Conservation (phyloP, 352 stramenopile genomes). For the Elongisporangium prolatum region DNA sequence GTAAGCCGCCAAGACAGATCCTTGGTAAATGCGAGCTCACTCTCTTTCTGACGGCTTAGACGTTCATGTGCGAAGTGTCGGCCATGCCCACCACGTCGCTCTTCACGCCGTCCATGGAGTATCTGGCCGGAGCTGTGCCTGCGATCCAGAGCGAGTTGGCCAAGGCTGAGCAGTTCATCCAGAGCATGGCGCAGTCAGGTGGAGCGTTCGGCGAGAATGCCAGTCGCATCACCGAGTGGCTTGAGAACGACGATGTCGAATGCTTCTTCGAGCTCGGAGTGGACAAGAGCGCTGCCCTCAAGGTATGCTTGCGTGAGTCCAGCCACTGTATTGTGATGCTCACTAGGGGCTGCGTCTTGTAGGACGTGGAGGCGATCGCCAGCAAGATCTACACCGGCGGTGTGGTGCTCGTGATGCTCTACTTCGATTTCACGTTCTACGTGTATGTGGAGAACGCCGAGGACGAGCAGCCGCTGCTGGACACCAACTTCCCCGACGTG, state of each 20-base stretch:
- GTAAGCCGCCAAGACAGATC: slow-evolving; percentile 18
- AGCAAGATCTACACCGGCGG: slow-evolving; percentile 92
- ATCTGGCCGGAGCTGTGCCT: slow-evolving; percentile 70
- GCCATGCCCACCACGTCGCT: slow-evolving; percentile 87
- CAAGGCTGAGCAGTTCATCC: slow-evolving; percentile 82
- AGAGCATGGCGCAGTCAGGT: slow-evolving; percentile 39
- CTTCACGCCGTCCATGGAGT: slow-evolving; percentile 87
- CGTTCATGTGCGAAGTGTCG: slow-evolving; percentile 91
- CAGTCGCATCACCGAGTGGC: slow-evolving; percentile 68
- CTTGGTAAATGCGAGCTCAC: not conserved
- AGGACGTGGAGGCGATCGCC: slow-evolving; percentile 92
- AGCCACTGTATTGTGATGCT: not conserved
- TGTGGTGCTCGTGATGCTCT: slow-evolving; percentile 91
- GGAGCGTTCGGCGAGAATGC: slow-evolving; percentile 49
- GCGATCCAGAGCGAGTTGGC: slow-evolving; percentile 87
- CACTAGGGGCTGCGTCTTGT: slow-evolving; percentile 10
- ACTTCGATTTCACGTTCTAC: slow-evolving; percentile 91
- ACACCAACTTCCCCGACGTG: slow-evolving; percentile 94
- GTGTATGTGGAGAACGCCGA: slow-evolving; percentile 86
- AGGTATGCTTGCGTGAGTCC: slow-evolving; percentile 21
- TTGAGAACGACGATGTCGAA: slow-evolving; percentile 85
- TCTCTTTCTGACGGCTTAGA: slow-evolving; percentile 21
- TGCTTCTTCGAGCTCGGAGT: slow-evolving; percentile 93
- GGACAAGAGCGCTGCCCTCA: slow-evolving; percentile 52
- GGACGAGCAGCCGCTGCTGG: slow-evolving; percentile 89